Percentiles rank a stretch among this genome's conserved stretches.
Evolutionary conservation across 768 basidiomycete genomes (phyloP).

Genomic region (Serendipita sp.): DNA sequence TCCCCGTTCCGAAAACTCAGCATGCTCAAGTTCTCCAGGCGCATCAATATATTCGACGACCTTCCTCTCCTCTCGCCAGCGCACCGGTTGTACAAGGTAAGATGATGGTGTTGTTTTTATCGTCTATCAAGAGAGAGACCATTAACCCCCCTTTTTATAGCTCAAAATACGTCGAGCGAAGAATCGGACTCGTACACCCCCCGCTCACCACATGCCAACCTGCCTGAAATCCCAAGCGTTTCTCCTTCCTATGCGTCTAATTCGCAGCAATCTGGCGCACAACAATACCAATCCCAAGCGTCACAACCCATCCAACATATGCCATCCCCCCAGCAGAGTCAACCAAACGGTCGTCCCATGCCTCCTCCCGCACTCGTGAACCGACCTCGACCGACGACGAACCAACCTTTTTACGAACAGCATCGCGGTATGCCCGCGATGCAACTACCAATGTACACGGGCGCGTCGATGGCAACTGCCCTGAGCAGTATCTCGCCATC

Average conservation of each 20-base stretch:
- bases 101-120: neutral
- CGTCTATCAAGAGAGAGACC: neutral
- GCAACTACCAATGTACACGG: constrained; percentile 3
- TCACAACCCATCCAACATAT: neutral
- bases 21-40: neutral
- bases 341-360: neutral
- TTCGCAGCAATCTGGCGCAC: neutral
- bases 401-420: neutral
- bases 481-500: constrained; percentile 5
- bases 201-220: neutral
- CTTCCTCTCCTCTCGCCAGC: constrained; percentile 2
- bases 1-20: constrained; percentile 3
- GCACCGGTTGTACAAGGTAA: neutral
- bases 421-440: constrained; percentile 5
- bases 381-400: neutral
- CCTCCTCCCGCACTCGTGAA: neutral
- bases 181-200: constrained; percentile 5
- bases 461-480: constrained; percentile 1
- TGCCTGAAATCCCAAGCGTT: constrained; percentile 1
- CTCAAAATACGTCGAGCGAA: constrained; percentile 1
- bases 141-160: neutral
- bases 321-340: neutral
- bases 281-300: neutral
- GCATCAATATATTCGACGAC: neutral
- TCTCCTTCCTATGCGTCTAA: neutral